phyloP scores from a whole-genome alignment of 345 rosid genomes.

The Brassica incana region DNA sequence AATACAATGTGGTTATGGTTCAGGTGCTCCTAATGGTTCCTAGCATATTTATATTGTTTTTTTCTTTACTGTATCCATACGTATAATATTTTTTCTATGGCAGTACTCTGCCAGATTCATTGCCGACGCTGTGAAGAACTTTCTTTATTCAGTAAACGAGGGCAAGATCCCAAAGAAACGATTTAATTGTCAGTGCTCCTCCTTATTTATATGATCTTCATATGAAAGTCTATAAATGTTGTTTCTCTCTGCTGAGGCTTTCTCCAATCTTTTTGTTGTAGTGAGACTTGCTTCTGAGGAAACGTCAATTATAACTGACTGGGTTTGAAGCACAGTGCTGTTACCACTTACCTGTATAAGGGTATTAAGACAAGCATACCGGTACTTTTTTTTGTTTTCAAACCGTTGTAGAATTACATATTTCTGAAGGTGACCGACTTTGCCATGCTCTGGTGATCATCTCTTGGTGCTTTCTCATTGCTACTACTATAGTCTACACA shows the following conservation, averaged over 20 bases:
- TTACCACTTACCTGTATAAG: too few species aligned
- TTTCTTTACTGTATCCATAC: too few species aligned
- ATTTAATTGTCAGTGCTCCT: constrained; percentile 67
- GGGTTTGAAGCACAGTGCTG: too few species aligned
- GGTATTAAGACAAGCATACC: constrained; percentile 71
- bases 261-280: constrained; percentile 37
- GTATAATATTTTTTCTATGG: too few species aligned
- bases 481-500: neutral
- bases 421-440: neutral
- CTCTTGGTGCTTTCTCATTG: constrained; percentile 20
- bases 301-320: constrained; percentile 38
- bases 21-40: constrained; percentile 50
- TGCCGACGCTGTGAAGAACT: too few species aligned
- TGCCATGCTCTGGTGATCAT: neutral
- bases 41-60: too few species aligned
- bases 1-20: constrained; percentile 77
- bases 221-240: neutral
- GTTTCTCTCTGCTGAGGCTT: neutral
- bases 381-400: constrained; percentile 33
- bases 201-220: constrained; percentile 3
- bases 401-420: neutral
- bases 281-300: constrained; percentile 82
- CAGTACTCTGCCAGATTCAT: too few species aligned
- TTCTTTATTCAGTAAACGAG: constrained; percentile 56
- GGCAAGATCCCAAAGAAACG: constrained; percentile 78